Conservation (phyloP, 2,329 filamentous ascomycete genomes). For the Cryphonectria radicalis region DNA sequence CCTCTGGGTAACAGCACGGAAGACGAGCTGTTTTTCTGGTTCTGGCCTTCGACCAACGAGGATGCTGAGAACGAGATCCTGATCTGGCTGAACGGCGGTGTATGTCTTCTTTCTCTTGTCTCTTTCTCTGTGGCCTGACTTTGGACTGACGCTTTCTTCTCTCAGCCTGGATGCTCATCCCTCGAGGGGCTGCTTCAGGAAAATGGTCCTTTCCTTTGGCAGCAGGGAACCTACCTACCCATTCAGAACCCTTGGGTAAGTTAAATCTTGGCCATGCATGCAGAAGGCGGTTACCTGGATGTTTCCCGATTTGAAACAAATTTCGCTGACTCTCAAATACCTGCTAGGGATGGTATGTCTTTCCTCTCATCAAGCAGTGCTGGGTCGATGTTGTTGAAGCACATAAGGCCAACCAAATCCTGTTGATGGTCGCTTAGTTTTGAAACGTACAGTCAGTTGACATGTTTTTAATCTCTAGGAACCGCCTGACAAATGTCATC, state of each 20-base stretch:
- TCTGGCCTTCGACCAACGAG: slow-evolving; percentile 60
- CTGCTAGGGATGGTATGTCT: slow-evolving; percentile 10
- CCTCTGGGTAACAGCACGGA: slow-evolving; percentile 53
- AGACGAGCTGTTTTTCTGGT: slow-evolving; percentile 63
- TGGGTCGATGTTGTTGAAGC: not conserved
- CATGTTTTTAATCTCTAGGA: slow-evolving; percentile 47
- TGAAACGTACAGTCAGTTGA: not conserved
- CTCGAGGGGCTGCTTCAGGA: slow-evolving; percentile 72
- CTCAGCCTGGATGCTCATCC: slow-evolving; percentile 56
- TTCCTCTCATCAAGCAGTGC: not conserved
- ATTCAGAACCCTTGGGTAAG: slow-evolving; percentile 65
- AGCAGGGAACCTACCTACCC: slow-evolving; percentile 67
- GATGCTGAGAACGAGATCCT: slow-evolving; percentile 57
- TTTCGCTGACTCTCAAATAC: not conserved
- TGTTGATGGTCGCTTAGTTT: not conserved
- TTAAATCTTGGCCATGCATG: not conserved
- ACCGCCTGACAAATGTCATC: slow-evolving; percentile 73
- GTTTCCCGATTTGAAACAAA: not conserved
- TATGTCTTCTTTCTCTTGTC: slow-evolving; percentile 41
- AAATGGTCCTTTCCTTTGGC: slow-evolving; percentile 73
- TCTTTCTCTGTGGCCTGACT: slow-evolving; percentile 47
- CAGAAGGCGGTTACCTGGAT: not conserved
- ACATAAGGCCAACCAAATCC: not conserved
- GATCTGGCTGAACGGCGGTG: slow-evolving; percentile 60
- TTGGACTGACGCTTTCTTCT: slow-evolving; percentile 60